Base-by-base conservation (phyloP, 2,329 filamentous ascomycete species). In the Leptographium procerum region DNA sequence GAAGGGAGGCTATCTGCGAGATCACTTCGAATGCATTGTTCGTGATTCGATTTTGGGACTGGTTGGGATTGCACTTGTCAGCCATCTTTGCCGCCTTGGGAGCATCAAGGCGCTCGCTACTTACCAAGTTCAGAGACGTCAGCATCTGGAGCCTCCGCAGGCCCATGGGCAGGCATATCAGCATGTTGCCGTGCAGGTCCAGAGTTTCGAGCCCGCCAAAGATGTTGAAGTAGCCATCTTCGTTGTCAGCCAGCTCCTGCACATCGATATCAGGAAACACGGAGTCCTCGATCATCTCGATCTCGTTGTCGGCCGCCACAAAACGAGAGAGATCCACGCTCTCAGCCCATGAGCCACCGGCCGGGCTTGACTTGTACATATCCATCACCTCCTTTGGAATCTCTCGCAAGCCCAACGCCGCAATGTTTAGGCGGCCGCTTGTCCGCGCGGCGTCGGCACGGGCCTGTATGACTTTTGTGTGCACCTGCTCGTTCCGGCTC, bases 281-380 rank as follows among this genome's bases (percentile, higher is more conserved):
- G 2, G 77, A 74, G 22, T 94, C 88, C 2, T 84, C 81, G 36
- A 97, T 77, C 34, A 77, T 76, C 65, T 89, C 84, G 53, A 99
- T 71, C 66, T 96, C 89, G 66, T 99, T 97, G 67, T 96, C 91
- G 10, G 92, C 91, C 7, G 88, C 91, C 63, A 94, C 83, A 55
- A 97, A 84, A 61, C 87, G 84, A 1, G 86, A 87, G 52, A 97
- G 73, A 67, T 97, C 92, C 13, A 97, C 89, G 60, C 88, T 87
- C 70, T 97, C 92, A 2, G 91, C 91, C 94, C 94, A 97, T 36
- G 86, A 83, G 13, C 84, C 81, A 40, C 86, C 82, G 58, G 84
- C 78, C 1, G 81, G 79, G 57, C 91, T 85, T 22, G 89, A 77
- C 65, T 91, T 88, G 69, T 96, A 97, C 91, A 97, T 97, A 57